Percentiles rank a stretch among this genome's conserved stretches.
phyloP scores from a whole-genome alignment of 2,329 filamentous ascomycete genomes.

The Botrytis paeoniae region DNA sequence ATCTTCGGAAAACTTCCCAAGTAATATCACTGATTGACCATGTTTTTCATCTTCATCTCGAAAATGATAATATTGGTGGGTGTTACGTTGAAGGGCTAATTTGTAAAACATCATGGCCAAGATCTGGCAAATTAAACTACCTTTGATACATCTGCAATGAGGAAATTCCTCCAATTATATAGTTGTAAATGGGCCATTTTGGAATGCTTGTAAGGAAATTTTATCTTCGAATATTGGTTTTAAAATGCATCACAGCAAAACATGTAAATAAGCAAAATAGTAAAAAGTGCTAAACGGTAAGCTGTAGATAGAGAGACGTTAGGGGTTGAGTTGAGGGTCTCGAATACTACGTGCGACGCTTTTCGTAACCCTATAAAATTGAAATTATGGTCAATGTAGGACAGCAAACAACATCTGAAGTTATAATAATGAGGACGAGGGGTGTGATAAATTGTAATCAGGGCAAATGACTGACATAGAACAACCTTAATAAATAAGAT shows the following conservation, averaged over 20 bases:
- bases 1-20: background rate
- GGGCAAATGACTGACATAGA: background rate
- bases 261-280: background rate
- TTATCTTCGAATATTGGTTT: too few relatives aligned
- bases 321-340: background rate
- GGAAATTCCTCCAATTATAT: background rate
- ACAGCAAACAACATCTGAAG: background rate
- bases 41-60: background rate
- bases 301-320: background rate
- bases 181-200: background rate
- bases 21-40: background rate
- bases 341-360: background rate
- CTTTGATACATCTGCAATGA: background rate
- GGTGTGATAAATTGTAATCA: too few relatives aligned
- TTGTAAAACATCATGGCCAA: background rate
- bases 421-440: background rate
- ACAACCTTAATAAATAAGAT: background rate
- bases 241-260: background rate
- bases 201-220: background rate
- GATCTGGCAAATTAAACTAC: background rate
- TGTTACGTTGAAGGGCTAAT: background rate
- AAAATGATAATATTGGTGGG: background rate
- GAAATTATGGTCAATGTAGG: background rate
- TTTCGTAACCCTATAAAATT: background rate
- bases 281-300: background rate